phyloP scores from a whole-genome alignment of 2,329 filamentous ascomycete species.

The Trichoderma sp. region DNA sequence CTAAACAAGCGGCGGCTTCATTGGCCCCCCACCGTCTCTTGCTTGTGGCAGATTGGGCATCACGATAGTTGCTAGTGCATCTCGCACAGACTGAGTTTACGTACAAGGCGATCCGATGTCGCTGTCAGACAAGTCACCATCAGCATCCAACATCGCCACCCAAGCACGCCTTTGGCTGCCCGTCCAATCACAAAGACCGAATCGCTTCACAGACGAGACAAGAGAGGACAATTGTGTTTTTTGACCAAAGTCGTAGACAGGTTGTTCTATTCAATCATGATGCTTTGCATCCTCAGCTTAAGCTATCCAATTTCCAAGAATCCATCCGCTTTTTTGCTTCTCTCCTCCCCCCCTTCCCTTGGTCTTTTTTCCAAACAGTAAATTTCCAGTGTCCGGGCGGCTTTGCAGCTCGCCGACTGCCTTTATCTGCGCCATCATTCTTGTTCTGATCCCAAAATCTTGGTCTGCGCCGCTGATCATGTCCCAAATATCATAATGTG shows the following conservation, averaged over 20 bases:
- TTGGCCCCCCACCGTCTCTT: not conserved
- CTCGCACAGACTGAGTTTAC: not conserved
- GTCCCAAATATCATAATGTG: conserved; percentile 32
- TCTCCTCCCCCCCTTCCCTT: not conserved
- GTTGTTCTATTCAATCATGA: conserved; percentile 12
- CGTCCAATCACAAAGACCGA: not conserved
- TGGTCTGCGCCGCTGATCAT: conserved; percentile 26
- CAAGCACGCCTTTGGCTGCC: not conserved
- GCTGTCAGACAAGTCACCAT: not conserved
- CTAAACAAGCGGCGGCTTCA: not conserved
- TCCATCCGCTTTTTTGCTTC: not conserved
- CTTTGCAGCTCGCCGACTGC: conserved; percentile 13
- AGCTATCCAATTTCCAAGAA: conserved; percentile 10
- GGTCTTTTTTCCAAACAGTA: conserved; percentile 8
- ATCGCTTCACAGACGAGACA: conserved; percentile 4
- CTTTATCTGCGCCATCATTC: conserved; percentile 18
- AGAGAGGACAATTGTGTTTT: not conserved
- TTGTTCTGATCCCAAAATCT: conserved; percentile 19
- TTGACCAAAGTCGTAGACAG: conserved; percentile 13
- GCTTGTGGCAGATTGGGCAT: not conserved
- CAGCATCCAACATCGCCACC: not conserved
- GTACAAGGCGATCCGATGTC: conserved; percentile 10
- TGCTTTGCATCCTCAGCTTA: conserved; percentile 2
- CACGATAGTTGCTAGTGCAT: not conserved
- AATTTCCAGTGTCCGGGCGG: conserved; percentile 12